Evolutionary conservation across 768 basidiomycete species (phyloP).

Genomic region (Daedaleopsis nitida): DNA sequence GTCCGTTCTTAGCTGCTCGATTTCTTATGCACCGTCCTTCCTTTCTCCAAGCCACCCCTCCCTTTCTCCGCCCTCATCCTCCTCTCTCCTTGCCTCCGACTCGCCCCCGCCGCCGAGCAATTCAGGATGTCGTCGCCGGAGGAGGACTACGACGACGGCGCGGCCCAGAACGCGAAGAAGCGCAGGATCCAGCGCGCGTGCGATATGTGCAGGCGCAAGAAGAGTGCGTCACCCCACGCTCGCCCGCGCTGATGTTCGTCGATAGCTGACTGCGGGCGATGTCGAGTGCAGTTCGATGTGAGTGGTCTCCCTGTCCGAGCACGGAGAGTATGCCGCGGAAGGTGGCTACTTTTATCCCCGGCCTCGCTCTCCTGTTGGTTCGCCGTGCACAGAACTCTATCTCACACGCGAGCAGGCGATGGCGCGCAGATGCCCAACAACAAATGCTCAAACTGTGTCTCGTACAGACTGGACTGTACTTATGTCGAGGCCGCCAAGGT

Average conservation of each 20-base stretch:
- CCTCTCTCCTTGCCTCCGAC: not conserved
- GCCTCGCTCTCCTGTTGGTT: not conserved
- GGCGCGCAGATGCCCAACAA: conserved; percentile 67
- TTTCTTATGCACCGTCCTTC: not conserved
- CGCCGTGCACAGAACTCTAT: not conserved
- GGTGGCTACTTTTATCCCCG: not conserved
- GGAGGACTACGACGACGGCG: conserved; percentile 56
- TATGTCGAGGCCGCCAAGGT: conserved; percentile 74
- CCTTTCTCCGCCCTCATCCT: not conserved
- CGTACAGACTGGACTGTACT: conserved; percentile 61
- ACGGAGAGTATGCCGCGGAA: too few relatives aligned
- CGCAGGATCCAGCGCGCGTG: conserved; percentile 77
- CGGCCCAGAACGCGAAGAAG: conserved; percentile 54
- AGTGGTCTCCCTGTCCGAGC: conserved; percentile 24
- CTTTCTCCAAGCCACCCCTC: not conserved
- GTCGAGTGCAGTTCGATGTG: conserved; percentile 59
- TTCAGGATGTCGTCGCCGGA: conserved; percentile 64
- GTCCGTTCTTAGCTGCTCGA: not conserved
- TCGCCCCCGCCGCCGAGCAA: not conserved
- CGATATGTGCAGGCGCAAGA: conserved; percentile 82
- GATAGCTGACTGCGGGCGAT: not conserved
- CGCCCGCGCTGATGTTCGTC: not conserved
- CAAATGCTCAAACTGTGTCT: conserved; percentile 63
- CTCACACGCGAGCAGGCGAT: conserved; percentile 49
- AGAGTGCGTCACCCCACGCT: conserved; percentile 52